Percentiles rank a stretch among this genome's conserved stretches.
phyloP scores from a whole-genome alignment of 805 yeast genomes.

The Scheffersomyces coipomensis region DNA sequence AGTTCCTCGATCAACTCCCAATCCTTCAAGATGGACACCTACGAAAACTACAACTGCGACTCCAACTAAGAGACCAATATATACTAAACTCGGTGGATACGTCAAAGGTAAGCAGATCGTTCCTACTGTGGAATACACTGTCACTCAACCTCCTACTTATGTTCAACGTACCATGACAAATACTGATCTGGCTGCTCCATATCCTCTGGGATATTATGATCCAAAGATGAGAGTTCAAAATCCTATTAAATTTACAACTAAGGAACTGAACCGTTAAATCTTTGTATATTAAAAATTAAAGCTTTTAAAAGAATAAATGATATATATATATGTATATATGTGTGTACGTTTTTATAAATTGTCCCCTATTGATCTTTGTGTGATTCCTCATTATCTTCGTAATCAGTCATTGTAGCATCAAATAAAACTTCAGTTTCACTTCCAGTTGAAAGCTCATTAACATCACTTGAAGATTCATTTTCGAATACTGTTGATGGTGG shows the following conservation, averaged over 20 bases:
- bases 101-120: not conserved
- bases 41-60: not conserved
- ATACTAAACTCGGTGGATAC: not conserved
- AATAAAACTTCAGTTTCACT: conserved; percentile 9
- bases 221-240: not conserved
- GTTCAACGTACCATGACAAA: not conserved
- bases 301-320: too few species aligned
- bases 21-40: not conserved
- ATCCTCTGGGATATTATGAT: not conserved
- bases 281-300: too few species aligned
- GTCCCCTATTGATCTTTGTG: too few species aligned
- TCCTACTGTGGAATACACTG: not conserved
- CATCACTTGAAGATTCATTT: conserved; percentile 2
- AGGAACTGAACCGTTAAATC: too few species aligned
- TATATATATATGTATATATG: too few species aligned
- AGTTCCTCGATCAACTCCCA: not conserved
- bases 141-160: not conserved
- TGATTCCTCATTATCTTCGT: too few species aligned
- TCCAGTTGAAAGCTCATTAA: conserved; percentile 5
- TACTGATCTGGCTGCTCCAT: not conserved
- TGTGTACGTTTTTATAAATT: too few species aligned
- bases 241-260: not conserved
- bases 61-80: not conserved
- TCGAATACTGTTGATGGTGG: too few species aligned
- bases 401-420: conserved; percentile 1